These are phyloP conservation scores for Chrysanthemum seticuspe DNA, from an alignment of 129 eudicot species.

Conservation along the genomic window DNA sequence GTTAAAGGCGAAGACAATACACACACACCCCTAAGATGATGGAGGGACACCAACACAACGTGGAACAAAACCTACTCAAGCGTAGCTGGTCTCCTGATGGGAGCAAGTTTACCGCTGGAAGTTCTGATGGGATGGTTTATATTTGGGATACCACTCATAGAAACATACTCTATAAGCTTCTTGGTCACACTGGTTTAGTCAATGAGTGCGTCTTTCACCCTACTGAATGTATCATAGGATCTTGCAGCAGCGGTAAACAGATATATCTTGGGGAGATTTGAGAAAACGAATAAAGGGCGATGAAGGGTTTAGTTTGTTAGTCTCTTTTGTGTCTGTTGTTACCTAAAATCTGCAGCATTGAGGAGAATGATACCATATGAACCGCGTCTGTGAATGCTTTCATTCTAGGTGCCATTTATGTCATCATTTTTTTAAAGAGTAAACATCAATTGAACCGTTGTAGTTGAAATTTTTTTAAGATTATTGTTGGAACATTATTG, in stretches of 20 bases:
- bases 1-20: not conserved
- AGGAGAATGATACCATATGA: not conserved
- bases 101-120: conserved; percentile 88
- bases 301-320: not conserved
- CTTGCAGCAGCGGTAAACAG: conserved; percentile 94
- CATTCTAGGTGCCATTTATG: not conserved
- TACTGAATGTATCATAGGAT: conserved; percentile 67
- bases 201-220: conserved; percentile 90
- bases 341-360: not conserved
- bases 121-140: conserved; percentile 89
- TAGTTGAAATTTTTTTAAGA: not conserved
- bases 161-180: conserved; percentile 76
- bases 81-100: conserved; percentile 98
- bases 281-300: conserved; percentile 2
- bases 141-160: conserved; percentile 91
- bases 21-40: conserved; percentile 42
- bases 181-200: conserved; percentile 90
- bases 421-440: not conserved
- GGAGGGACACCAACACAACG: conserved; percentile 95
- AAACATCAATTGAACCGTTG: not conserved
- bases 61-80: conserved; percentile 85
- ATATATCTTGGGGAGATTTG: conserved; percentile 87
- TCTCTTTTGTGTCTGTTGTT: not conserved
- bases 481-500: no score
- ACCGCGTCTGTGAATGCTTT: not conserved